Percentiles rank a stretch among this genome's conserved stretches.
Evolutionary conservation across 1,139 yeast species (phyloP).

Genomic region (Candida sp.): DNA sequence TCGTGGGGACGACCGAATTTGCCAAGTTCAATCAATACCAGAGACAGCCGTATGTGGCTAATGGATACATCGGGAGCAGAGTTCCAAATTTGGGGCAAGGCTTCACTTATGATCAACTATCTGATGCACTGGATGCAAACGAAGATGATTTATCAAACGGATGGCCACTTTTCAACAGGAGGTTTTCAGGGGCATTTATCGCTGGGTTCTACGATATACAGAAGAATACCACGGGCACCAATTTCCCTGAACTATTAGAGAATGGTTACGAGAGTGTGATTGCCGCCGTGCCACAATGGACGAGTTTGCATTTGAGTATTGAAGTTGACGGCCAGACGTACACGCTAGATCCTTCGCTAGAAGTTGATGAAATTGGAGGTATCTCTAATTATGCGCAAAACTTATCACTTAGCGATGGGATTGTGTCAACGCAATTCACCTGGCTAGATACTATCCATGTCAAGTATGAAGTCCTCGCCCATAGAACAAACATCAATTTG

Average conservation of each 20-base stretch:
- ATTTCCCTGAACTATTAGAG: conserved; percentile 71
- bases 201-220: conserved; percentile 79
- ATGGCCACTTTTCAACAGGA: conserved; percentile 75
- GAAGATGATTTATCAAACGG: conserved; percentile 59
- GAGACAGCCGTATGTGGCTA: conserved; percentile 79
- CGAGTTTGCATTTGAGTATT: conserved; percentile 50
- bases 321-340: conserved; percentile 31
- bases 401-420: conserved; percentile 63
- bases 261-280: conserved; percentile 75
- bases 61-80: conserved; percentile 79
- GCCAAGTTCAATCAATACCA: conserved; percentile 55
- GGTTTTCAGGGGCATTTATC: conserved; percentile 76
- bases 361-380: conserved; percentile 22
- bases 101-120: conserved; percentile 58
- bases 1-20: conserved; percentile 40
- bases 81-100: conserved; percentile 87
- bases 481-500: conserved; percentile 55
- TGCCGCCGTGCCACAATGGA: conserved; percentile 82
- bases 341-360: conserved; percentile 38
- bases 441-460: conserved; percentile 64
- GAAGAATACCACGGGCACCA: conserved; percentile 47
- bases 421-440: conserved; percentile 67
- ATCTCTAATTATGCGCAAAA: conserved; percentile 62
- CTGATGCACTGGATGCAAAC: conserved; percentile 29
- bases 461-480: conserved; percentile 62